Base-by-base conservation (phyloP, 2,329 filamentous ascomycete species). In the Penicillium sp. region DNA sequence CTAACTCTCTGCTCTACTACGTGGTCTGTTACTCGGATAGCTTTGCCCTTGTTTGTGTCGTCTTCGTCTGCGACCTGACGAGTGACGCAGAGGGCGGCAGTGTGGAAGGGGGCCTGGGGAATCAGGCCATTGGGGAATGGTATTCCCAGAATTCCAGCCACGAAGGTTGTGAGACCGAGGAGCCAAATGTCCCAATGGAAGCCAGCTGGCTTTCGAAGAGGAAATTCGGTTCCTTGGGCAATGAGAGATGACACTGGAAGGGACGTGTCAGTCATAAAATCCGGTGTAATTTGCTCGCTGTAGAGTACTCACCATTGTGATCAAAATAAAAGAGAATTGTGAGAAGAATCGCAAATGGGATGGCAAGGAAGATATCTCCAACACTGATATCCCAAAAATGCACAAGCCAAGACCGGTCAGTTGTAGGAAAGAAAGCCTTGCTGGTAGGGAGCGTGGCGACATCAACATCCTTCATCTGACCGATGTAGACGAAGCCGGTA, bases 281-380 rank as follows among this genome's bases (percentile, higher is more conserved):
- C 39, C 5, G 36, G 13, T 21, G 17, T 7, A 25, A n/a, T n/a
- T 13, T 23, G 1, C 2, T 23, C 10, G n/a, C n/a, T 23, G 3
- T 4, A n/a, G 13, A 17, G 49, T 6, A 62, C 78, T 60, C 78
- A 90, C 88, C 88, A 66, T 94, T 96, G 69, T 96, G 91, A 69
- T 96, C 91, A 71, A 94, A 96, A 78, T 89, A 96, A 71, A 96
- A 96, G 5, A 96, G 77, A 23, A 96, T 86, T 0, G 91, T 96
- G 17, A 96, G 79, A 1, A 96, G 79, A 35, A 96, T 69, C 0
- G 90, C 91, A 76, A 96, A 96, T 0, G 92, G 92, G n/a, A 96
- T 83, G 1, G 92, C 91, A 43, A 92, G 79, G 70, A 96, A 96
- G 7, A 94, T 81, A 56, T 96, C 87, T 0, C 81, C 82, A 6